These are phyloP conservation scores for Galeopsis tetrahit DNA, from an alignment of 257 asterid genomes.

Conservation along the genomic window DNA sequence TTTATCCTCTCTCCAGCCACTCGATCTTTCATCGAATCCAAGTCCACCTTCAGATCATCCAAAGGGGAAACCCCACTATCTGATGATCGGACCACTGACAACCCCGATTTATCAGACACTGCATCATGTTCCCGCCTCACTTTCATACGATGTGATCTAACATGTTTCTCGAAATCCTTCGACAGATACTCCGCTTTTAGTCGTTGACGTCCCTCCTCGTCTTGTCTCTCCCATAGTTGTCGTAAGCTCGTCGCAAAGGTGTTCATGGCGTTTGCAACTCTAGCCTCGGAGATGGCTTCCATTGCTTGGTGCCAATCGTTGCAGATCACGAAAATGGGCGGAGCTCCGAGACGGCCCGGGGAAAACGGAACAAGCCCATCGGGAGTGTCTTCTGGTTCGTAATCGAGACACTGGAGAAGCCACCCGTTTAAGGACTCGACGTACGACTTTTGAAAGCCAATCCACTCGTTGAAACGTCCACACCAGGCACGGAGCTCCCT, in stretches of 20 bases:
- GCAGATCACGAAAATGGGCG: constrained; percentile 80
- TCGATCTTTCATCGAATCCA: constrained; percentile 67
- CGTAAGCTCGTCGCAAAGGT: constrained; percentile 67
- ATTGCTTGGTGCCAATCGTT: constrained; percentile 95
- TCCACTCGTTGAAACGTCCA: constrained; percentile 75
- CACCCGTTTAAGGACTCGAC: constrained; percentile 79
- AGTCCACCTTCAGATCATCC: constrained; percentile 84
- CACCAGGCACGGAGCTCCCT: constrained; percentile 85
- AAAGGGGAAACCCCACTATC: constrained; percentile 61
- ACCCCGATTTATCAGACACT: constrained; percentile 43
- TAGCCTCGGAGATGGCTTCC: constrained; percentile 68
- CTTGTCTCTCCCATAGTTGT: constrained; percentile 86
- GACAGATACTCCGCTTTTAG: constrained; percentile 70
- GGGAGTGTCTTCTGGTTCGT: constrained; percentile 71
- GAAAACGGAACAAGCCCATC: constrained; percentile 90
- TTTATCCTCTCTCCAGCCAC: constrained; percentile 75
- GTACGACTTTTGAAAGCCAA: constrained; percentile 69
- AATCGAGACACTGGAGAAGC: constrained; percentile 75
- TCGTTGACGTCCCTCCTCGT: constrained; percentile 85
- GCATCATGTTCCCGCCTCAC: constrained; percentile 46
- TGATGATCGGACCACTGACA: constrained; percentile 63
- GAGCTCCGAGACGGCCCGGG: constrained; percentile 90
- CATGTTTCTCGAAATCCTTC: constrained; percentile 63
- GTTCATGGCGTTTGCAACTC: constrained; percentile 80
- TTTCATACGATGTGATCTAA: constrained; percentile 41